Evolutionary conservation across 1,139 yeast genomes (phyloP).

Genomic region (Saccharomycopsis hybrid): DNA sequence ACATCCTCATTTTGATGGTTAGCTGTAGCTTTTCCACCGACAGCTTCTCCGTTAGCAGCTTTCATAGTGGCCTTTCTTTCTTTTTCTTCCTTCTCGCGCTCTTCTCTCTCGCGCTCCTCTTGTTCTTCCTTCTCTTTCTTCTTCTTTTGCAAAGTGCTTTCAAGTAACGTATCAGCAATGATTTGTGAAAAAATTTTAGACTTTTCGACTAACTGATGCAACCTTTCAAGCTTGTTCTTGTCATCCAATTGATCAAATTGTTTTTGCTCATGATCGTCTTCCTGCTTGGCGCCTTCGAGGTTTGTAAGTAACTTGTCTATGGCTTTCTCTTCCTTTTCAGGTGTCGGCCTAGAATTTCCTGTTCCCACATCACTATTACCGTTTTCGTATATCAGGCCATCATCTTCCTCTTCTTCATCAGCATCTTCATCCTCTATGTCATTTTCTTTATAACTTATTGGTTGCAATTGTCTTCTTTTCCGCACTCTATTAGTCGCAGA

Average conservation of each 20-base stretch:
- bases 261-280: conserved; percentile 29
- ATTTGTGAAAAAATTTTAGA: conserved; percentile 81
- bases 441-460: background rate
- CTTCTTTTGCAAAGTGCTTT: conserved; percentile 33
- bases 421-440: background rate
- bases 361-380: background rate
- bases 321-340: conserved; percentile 9
- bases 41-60: conserved; percentile 22
- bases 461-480: background rate
- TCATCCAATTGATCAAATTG: conserved; percentile 37
- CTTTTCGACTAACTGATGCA: conserved; percentile 69
- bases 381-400: background rate
- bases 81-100: conserved; percentile 17
- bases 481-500: background rate
- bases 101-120: conserved; percentile 19
- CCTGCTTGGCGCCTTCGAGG: background rate
- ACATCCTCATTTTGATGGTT: conserved; percentile 16
- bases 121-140: conserved; percentile 28
- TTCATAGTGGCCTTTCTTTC: conserved; percentile 23
- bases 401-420: conserved; percentile 1
- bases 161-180: conserved; percentile 68
- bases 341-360: background rate
- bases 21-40: conserved; percentile 13
- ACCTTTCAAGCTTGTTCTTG: conserved; percentile 45
- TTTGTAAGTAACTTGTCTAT: conserved; percentile 19